Conservation (phyloP, 345 rosid genomes). For the Citrus mangshanensis region DNA sequence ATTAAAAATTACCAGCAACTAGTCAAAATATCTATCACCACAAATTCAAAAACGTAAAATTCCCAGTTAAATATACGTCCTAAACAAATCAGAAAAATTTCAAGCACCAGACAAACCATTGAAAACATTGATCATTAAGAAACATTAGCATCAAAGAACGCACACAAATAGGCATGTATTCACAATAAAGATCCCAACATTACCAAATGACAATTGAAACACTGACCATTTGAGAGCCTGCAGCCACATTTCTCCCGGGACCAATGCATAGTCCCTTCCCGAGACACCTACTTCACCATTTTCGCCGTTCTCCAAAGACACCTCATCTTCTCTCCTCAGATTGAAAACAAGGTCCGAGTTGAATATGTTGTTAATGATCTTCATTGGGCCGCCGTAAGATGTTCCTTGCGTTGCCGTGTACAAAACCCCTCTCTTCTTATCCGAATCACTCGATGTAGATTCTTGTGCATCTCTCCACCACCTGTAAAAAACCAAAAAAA, state of each 20-base stretch:
- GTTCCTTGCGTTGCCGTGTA: constrained; percentile 64
- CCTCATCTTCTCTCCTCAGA: constrained; percentile 68
- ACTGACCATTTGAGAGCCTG: constrained; percentile 85
- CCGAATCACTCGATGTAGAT: constrained; percentile 41
- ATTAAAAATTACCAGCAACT: background rate
- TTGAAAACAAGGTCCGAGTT: constrained; percentile 73
- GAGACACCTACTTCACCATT: constrained; percentile 75
- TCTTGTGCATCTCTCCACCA: constrained; percentile 94
- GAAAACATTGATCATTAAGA: background rate
- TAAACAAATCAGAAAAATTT: background rate
- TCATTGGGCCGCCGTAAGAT: constrained; percentile 82
- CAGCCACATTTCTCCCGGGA: constrained; percentile 94
- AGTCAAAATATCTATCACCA: background rate
- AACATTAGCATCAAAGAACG: background rate
- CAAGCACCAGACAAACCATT: background rate
- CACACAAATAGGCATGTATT: background rate
- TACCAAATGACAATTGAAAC: background rate
- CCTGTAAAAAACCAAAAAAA: constrained; percentile 29
- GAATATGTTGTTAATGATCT: constrained; percentile 86
- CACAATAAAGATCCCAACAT: background rate
- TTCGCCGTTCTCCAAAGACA: constrained; percentile 42
- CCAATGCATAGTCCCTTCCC: constrained; percentile 91
- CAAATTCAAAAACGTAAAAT: background rate
- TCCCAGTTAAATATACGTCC: background rate
- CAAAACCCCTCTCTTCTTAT: constrained; percentile 58